Evolutionary conservation across 129 eudicot species (phyloP).

Genomic region (Logfia minima): DNA sequence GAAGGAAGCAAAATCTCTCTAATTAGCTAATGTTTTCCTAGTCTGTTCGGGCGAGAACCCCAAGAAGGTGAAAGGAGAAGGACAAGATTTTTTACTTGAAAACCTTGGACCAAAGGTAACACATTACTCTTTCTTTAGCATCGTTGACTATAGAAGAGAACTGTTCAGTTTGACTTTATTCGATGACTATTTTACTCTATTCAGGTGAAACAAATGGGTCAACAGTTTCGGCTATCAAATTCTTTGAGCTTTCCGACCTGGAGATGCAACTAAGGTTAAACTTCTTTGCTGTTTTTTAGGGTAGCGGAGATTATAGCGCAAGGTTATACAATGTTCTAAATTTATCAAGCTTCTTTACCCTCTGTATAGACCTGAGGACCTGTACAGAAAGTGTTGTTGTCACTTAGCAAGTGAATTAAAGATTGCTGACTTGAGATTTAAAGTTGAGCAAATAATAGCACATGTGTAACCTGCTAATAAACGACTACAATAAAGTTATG

Average conservation of each 20-base stretch:
- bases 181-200: slow-evolving; percentile 15
- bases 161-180: slow-evolving; percentile 14
- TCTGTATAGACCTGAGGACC: slow-evolving; percentile 69
- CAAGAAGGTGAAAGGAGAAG: background rate
- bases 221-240: slow-evolving; percentile 13
- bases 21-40: slow-evolving; percentile 20
- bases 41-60: background rate
- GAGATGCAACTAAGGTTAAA: slow-evolving; percentile 10
- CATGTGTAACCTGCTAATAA: slow-evolving; percentile 46
- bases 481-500: background rate
- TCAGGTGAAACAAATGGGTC: slow-evolving; percentile 32
- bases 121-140: slow-evolving; percentile 9
- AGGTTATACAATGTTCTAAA: slow-evolving; percentile 26
- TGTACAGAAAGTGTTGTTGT: slow-evolving; percentile 34
- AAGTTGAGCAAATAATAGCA: slow-evolving; percentile 4
- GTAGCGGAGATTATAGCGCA: background rate
- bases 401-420: slow-evolving; percentile 13
- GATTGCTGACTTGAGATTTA: slow-evolving; percentile 2
- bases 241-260: slow-evolving; percentile 13
- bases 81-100: slow-evolving; percentile 1
- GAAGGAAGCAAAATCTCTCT: slow-evolving; percentile 1
- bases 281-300: background rate
- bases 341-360: slow-evolving; percentile 61
- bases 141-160: background rate
- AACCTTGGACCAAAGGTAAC: slow-evolving; percentile 20